These are phyloP conservation scores for Mytilinidion resinicola DNA, from an alignment of 495 filamentous ascomycete species.

Conservation along the genomic window DNA sequence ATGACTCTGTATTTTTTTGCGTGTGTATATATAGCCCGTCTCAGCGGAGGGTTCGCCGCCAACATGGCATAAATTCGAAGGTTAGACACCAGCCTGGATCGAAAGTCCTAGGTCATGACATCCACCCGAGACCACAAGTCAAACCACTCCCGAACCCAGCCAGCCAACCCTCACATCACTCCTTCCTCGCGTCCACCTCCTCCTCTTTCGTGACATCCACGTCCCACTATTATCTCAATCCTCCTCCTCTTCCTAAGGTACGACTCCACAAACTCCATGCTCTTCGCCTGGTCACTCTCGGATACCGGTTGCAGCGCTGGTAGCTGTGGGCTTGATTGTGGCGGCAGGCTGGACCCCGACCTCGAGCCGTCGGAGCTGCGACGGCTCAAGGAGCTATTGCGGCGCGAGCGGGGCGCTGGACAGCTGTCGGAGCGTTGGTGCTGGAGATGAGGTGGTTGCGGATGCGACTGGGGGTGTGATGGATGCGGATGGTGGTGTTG, in stretches of 20 bases:
- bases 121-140: no score
- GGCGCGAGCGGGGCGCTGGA: constrained; percentile 14
- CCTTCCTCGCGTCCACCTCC: constrained; percentile 6
- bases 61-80: no score
- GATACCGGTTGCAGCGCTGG: constrained; percentile 18
- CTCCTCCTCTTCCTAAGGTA: constrained; percentile 20
- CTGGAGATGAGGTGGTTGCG: constrained; percentile 14
- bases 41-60: no score
- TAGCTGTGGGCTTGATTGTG: constrained; percentile 18
- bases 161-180: not conserved
- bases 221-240: constrained; percentile 4
- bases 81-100: no score
- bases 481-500: not conserved
- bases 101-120: no score
- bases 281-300: constrained; percentile 11
- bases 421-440: constrained; percentile 22
- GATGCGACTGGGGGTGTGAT: constrained; percentile 8
- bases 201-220: constrained; percentile 14
- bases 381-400: constrained; percentile 23
- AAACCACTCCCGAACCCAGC: not conserved
- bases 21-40: no score
- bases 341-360: constrained; percentile 23
- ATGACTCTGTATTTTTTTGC: no score
- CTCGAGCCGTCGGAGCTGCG: constrained; percentile 11
- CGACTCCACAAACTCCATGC: constrained; percentile 14